Base-by-base conservation (phyloP, 2,329 filamentous ascomycete genomes). In the Penicillium palitans region DNA sequence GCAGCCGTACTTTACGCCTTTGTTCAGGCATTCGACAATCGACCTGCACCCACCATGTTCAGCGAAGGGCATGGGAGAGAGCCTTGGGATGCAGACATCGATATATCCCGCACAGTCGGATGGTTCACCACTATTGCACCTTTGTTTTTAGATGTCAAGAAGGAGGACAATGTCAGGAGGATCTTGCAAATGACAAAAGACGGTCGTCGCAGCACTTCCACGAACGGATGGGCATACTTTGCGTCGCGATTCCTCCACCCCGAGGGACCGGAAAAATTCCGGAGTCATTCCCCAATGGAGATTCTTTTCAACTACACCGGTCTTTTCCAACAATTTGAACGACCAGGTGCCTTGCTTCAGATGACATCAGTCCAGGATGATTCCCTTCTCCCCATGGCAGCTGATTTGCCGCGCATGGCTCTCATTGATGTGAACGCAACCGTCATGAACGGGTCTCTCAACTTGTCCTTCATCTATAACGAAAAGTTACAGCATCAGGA, bases 111-210 rank as follows among this genome's bases (percentile, higher is more conserved):
- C 52, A 86, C 84, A 0, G 83, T 87, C 0, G 84, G 84, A 2
- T 86, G 83, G 83, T 85, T 87, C 61, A 85, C 83, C 2, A 80
- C 83, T 0, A 72, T 87, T 13, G 83, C 79, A 49, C 84, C 84
- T 0, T 7, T 47, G 4, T 53, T 51, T 31, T 2, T 61, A 2
- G 40, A 44, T n/a, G 25, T 12, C 2, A 31, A 33, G 13, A 35
- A 35, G 13, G 31, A 15, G 13, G 13, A 35, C 31, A 35, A 35
- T 15, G 31, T 35, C 13, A 35, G 31, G 13, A 35, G 13, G 31
- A 15, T 35, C 13, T 35, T 35, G 31, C 31, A 50, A 19, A 17
- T 42, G 13, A 48, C 21, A 1, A 55, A 58, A 15, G 51, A 54
- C 3, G 73, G 73, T 0, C 77, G 84, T 1, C 76, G 79, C 10